Percentiles rank a stretch among this genome's conserved stretches.
Conservation (phyloP, 202 grass and related monocot species). For the Carex arenaria region DNA sequence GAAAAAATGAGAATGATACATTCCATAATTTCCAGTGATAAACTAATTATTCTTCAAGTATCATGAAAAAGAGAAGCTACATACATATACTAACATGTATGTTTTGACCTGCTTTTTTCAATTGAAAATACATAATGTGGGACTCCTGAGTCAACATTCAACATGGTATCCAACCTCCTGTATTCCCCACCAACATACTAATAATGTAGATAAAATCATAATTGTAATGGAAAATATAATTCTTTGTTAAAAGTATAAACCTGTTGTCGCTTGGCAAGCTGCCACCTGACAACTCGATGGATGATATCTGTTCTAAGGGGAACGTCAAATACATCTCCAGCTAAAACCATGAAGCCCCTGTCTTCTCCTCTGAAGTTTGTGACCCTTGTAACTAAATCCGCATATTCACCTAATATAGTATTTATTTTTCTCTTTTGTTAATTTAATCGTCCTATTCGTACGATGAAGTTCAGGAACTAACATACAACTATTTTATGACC, state of each 20-base stretch:
- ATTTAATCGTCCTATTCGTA: neutral
- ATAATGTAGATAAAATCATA: neutral
- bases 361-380: constrained; percentile 84
- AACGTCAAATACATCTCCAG: constrained; percentile 85
- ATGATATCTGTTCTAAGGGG: constrained; percentile 91
- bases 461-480: neutral
- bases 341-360: constrained; percentile 83
- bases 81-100: neutral
- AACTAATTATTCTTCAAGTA: neutral
- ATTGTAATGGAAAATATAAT: neutral
- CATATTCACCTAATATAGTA: constrained; percentile 59
- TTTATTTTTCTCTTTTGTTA: neutral
- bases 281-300: constrained; percentile 73
- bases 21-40: neutral
- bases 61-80: neutral
- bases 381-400: constrained; percentile 65
- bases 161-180: neutral
- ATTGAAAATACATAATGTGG: neutral
- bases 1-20: neutral
- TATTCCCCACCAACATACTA: neutral
- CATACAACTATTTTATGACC: neutral
- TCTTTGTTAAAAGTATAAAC: constrained; percentile 26
- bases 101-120: neutral
- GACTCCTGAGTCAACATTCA: neutral
- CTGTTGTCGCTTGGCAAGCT: constrained; percentile 89